These are phyloP conservation scores for Leucaena leucocephala DNA, from an alignment of 306 rosid species.

Conservation along the genomic window DNA sequence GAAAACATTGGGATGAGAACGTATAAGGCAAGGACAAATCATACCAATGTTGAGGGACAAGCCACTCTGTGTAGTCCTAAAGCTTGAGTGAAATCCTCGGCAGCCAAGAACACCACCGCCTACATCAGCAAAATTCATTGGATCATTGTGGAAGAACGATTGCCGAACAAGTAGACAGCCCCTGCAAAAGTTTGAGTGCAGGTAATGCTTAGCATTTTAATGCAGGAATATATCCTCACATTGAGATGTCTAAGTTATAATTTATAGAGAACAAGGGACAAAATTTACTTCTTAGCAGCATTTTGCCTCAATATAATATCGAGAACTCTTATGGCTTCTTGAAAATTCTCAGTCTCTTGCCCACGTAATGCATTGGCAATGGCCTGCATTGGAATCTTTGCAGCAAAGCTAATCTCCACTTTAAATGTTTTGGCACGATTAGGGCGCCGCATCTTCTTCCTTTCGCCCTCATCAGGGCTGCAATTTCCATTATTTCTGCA, in stretches of 20 bases:
- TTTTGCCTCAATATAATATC: slow-evolving; percentile 89
- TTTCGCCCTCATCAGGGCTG: slow-evolving; percentile 71
- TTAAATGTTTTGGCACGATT: slow-evolving; percentile 62
- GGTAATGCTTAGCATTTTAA: not conserved
- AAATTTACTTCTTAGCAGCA: slow-evolving; percentile 77
- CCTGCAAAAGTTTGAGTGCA: slow-evolving; percentile 48
- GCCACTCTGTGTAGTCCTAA: slow-evolving; percentile 90
- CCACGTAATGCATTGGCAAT: slow-evolving; percentile 84
- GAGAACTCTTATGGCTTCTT: slow-evolving; percentile 86
- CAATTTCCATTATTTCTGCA: slow-evolving; percentile 69
- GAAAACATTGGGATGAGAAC: not conserved
- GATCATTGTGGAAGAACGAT: slow-evolving; percentile 81
- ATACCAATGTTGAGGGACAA: slow-evolving; percentile 85
- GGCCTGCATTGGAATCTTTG: slow-evolving; percentile 87
- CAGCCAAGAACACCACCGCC: slow-evolving; percentile 98
- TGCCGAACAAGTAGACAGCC: slow-evolving; percentile 95
- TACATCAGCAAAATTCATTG: slow-evolving; percentile 72
- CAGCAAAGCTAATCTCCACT: slow-evolving; percentile 86
- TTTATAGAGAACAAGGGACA: not conserved
- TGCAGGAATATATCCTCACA: not conserved
- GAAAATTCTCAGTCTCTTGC: slow-evolving; percentile 87
- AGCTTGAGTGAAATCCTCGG: slow-evolving; percentile 92
- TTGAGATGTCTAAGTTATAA: not conserved
- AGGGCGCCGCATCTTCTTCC: slow-evolving; percentile 78
- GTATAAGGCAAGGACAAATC: not conserved